Base-by-base conservation (phyloP, 2,329 filamentous ascomycete genomes). In the Diaporthe vaccinii region DNA sequence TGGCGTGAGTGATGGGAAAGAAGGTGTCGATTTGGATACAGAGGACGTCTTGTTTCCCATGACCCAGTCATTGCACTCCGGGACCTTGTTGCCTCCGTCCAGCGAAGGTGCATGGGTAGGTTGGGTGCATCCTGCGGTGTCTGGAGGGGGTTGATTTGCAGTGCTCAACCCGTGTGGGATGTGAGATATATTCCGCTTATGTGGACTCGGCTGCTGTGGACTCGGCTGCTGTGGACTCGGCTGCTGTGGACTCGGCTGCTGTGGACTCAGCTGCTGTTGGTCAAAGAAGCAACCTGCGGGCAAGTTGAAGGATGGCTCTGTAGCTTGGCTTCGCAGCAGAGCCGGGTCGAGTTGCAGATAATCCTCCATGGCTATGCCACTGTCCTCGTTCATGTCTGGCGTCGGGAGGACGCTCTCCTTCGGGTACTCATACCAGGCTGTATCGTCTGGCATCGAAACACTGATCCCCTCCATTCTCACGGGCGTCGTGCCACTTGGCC, bases 341-440 rank as follows among this genome's bases (percentile, higher is more conserved):
- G 44, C 62, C 31, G 62, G 62, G 22, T 51, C 62, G 28, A 67
- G 28, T 51, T 67, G 62, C 62, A 51, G 20, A 51, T 67, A 67
- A 22, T 67, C 62, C 1, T 67, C 62, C 62, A 67, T 51, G 6
- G 10, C 62, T 10, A 51, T 49, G 20, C 62, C 44, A 17, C 25
- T 20, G 4, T 36, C 62, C 17, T 51, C 28, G 44, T 49, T 36
- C 28, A 51, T 51, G 20, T 51, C 44, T n/a, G 62, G 44, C 25
- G 62, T 67, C 17, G 62, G 44, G 36, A 67, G 62, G 28, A 49
- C 44, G 20, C 20, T 67, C 28, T 65, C 61, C 61, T 67, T 67
- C 12, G 62, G 20, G 2, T 36, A 67, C 10, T 51, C 44, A 25
- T 67, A 49, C 62, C 62, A 67, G 10, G 44, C 41, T 34, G 62